phyloP scores from a whole-genome alignment of 2,329 filamentous ascomycete species.

The Talaromyces marneffei region DNA sequence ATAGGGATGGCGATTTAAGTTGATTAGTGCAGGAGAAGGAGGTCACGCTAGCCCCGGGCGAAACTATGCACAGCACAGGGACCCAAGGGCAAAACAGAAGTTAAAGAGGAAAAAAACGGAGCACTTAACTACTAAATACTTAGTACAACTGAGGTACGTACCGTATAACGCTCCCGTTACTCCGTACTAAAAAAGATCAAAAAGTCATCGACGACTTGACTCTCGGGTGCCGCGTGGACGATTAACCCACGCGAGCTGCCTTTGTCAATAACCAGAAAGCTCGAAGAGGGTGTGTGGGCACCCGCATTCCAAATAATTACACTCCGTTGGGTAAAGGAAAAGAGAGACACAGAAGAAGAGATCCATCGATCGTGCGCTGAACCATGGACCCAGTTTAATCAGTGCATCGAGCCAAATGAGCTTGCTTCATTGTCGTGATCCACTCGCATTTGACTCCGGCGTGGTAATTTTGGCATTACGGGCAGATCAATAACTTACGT shows the following conservation, averaged over 20 bases:
- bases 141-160: background rate
- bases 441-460: background rate
- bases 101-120: background rate
- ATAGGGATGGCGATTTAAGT: constrained; percentile 3
- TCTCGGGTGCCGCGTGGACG: constrained; percentile 2
- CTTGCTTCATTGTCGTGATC: background rate
- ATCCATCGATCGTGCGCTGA: constrained; percentile 11
- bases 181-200: background rate
- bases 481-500: background rate
- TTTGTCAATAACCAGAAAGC: background rate
- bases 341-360: background rate
- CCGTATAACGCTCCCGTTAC: background rate
- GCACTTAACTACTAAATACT: background rate
- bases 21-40: background rate
- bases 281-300: background rate
- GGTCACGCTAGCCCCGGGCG: background rate
- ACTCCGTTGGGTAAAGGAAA: background rate
- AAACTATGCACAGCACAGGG: background rate
- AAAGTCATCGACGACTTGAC: background rate
- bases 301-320: background rate
- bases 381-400: background rate
- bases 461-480: background rate
- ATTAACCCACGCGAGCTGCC: background rate
- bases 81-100: background rate
- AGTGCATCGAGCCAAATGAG: background rate